Evolutionary conservation across 164 flowering plant species (phyloP).

Genomic region (Nymphaea thermarum): DNA sequence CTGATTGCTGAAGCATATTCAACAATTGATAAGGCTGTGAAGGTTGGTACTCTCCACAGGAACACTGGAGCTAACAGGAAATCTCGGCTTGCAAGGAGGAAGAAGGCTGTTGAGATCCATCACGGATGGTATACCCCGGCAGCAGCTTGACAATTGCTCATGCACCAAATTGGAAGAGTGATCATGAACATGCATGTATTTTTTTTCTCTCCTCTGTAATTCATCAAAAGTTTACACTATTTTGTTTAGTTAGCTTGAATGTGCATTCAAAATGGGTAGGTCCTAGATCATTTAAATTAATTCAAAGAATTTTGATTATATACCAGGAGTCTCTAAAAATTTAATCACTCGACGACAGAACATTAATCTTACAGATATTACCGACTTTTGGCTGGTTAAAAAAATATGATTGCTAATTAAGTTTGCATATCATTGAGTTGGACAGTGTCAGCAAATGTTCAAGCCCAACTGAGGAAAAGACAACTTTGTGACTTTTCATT

Average conservation of each 20-base stretch:
- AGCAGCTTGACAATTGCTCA: constrained; percentile 8
- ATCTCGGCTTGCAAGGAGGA: constrained; percentile 85
- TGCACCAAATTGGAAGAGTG: not conserved
- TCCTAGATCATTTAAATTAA: not conserved
- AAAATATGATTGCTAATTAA: no score
- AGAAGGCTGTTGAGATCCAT: constrained; percentile 78
- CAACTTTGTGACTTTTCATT: no score
- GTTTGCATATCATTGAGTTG: no score
- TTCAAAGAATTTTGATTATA: not conserved
- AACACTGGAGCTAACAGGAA: constrained; percentile 89
- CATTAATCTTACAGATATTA: no score
- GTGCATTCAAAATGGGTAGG: not conserved
- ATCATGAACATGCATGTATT: not conserved
- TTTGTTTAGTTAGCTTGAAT: no score
- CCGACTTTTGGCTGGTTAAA: no score
- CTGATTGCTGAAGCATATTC: constrained; percentile 88
- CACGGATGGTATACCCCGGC: constrained; percentile 88
- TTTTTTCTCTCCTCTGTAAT: not conserved
- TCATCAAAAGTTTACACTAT: no score
- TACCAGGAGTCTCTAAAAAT: no score
- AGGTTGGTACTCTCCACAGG: constrained; percentile 62
- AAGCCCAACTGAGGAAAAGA: no score
- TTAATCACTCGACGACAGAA: no score
- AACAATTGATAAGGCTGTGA: constrained; percentile 80
- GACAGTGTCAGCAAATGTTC: no score